Evolutionary conservation across 768 basidiomycete species (phyloP), one percentile per base, ranked within the genome.

Genomic region (Clavulina sp.): DNA sequence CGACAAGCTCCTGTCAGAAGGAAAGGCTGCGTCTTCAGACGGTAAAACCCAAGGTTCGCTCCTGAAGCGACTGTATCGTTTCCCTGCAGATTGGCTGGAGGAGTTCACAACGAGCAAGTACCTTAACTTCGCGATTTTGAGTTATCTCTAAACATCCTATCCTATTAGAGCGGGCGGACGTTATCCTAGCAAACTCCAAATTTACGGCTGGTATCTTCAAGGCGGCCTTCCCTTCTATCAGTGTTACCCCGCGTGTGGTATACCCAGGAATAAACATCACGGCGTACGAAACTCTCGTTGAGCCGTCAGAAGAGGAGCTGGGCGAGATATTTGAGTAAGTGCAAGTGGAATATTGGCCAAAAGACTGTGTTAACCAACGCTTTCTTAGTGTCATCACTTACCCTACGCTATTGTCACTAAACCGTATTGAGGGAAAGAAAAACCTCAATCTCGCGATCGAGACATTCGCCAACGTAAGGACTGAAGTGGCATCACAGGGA

Each of bases 351-450:
- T n/a, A n/a, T n/a, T n/a, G n/a, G n/a, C n/a, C n/a, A n/a, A n/a
- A n/a, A n/a, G n/a, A n/a, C n/a, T n/a, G 13, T 47, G 3, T 4
- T n/a, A 3, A 21, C 34, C 23, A 43, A 16, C 19, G n/a, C 13
- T 33, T 19, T 36, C n/a, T 48, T 24, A 53, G 9, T 44, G 58
- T 26, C 52, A 43, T 79, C 40, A 63, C 74, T 31, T 70, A 72
- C 3, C 85, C 83, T 0, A 89, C 86, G 0, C 64, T 97, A 3
- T 60, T 96, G 0, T 87, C 92, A 3, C 68, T 97, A 32, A 97
- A 99, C 62, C 82, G 93, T 2, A 97, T 93, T 61, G 95, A 99
- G 65, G 76, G 73, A 60, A 97, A 97, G 71, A 99, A 99, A 68
- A 93, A 97, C 58, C 73, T 73, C 0, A 74, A 74, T 1, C 70